Evolutionary conservation across 1,284 basidiomycete species (phyloP), one percentile per base, ranked within the genome.

Genomic region (Pascua sp.): DNA sequence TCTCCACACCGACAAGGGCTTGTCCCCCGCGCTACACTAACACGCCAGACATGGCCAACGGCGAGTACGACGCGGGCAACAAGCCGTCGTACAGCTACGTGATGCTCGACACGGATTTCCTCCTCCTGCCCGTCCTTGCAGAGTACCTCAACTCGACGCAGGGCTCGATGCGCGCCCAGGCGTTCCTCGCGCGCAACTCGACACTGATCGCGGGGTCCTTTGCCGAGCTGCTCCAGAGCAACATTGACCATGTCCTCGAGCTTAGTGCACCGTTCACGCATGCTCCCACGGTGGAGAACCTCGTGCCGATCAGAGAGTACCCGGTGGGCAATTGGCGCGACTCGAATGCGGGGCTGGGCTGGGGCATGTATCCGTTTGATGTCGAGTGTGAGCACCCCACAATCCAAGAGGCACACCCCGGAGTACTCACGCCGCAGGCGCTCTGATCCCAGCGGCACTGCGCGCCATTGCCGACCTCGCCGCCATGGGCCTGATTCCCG

Each of bases 311-410:
- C 8, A 72, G 77, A 1, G 61, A 76, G 42, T 66, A 68, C 8
- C 49, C 59, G 4, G 75, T 79, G 1, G 82, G 82, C 0, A 79
- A 82, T 62, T 83, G 82, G 82, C 68, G 82, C 45, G 82, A 83
- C 64, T 81, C 79, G 32, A 78, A 79, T 56, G 64, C 78, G 47
- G 81, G 82, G 0, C 67, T 81, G 1, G 82, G 81, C 9, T 81
- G 76, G 62, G 81, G 81, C 4, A 70, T 70, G 40, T 80, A 79
- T 53, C 79, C 81, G 9, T 81, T 81, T 60, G 82, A 83, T 62
- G 79, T 83, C 32, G 80, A 80, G 53, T 67, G 69, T 72, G 45
- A 37, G 67, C 63, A 32, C 24, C 24, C 4, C 24, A 32, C 24
- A 32, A 32, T 3, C 7, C 24, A 32, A 7, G 24, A 32, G 38